Conservation (phyloP, 1,284 basidiomycete genomes). For the Rhodotorula sp. region DNA sequence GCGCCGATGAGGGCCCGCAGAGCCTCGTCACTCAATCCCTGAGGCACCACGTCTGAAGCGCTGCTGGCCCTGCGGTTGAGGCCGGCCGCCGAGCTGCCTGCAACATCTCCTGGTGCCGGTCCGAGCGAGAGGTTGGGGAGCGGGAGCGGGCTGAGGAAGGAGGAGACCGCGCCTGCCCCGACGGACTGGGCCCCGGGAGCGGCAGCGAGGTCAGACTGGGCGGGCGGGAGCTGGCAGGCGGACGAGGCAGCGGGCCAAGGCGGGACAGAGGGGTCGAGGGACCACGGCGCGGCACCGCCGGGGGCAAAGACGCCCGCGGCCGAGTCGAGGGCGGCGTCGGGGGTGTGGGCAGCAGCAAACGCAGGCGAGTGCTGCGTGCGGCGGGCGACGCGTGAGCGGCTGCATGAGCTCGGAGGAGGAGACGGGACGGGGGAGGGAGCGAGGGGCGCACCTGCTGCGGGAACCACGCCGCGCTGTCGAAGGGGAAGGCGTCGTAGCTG, state of each 20-base stretch:
- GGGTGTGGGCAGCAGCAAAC: neutral
- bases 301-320: neutral
- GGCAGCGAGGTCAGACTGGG: neutral
- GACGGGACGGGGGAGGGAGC: neutral
- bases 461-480: constrained; percentile 15
- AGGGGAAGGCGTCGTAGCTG: constrained; percentile 12
- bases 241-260: neutral
- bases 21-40: neutral
- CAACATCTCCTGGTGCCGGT: neutral
- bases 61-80: too few relatives aligned
- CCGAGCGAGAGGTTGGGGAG: constrained; percentile 8
- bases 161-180: neutral
- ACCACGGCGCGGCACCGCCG: neutral
- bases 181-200: neutral
- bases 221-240: neutral
- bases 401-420: neutral
- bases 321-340: neutral
- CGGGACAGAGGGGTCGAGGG: neutral
- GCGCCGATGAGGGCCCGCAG: neutral
- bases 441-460: constrained; percentile 5
- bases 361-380: neutral
- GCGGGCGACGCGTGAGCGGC: neutral
- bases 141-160: constrained; percentile 7
- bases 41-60: neutral
- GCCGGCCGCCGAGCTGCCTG: neutral